A percentile compares a stretch with the other conserved stretches of the same genome.
Evolutionary conservation across 2,329 filamentous ascomycete genomes (phyloP).

Genomic region (Chaetoscypha palmicola): DNA sequence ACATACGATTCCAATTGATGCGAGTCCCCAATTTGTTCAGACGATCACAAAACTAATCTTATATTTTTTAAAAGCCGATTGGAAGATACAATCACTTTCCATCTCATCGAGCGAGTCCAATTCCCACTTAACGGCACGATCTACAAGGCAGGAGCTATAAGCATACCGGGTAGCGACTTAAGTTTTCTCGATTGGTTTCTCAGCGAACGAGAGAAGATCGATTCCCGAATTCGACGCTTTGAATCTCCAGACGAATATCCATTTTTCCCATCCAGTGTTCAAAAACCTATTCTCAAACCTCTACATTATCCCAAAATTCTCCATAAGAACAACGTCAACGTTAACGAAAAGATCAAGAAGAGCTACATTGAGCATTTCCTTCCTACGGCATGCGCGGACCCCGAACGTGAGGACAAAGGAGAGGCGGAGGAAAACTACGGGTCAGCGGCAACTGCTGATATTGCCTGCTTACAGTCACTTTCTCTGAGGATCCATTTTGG

Average conservation of each 20-base stretch:
- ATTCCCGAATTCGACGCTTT: conserved; percentile 90
- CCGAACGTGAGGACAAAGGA: conserved; percentile 70
- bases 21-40: conserved; percentile 37
- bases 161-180: conserved; percentile 64
- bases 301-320: conserved; percentile 84
- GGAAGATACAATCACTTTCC: conserved; percentile 96
- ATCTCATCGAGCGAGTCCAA: conserved; percentile 95
- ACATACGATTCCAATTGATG: conserved; percentile 94
- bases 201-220: conserved; percentile 78
- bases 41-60: not conserved
- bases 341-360: conserved; percentile 79
- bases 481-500: conserved; percentile 93
- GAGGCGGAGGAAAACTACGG: conserved; percentile 94
- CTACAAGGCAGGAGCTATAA: conserved; percentile 73
- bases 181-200: conserved; percentile 95
- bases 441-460: conserved; percentile 83
- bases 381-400: conserved; percentile 73
- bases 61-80: conserved; percentile 60
- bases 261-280: conserved; percentile 81
- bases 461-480: conserved; percentile 80
- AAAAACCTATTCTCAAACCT: conserved; percentile 76
- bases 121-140: conserved; percentile 88
- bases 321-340: conserved; percentile 80
- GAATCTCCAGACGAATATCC: conserved; percentile 95
- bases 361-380: conserved; percentile 81